Base-by-base conservation (phyloP, 2,329 filamentous ascomycete genomes). In the Myrmaecium sp. region DNA sequence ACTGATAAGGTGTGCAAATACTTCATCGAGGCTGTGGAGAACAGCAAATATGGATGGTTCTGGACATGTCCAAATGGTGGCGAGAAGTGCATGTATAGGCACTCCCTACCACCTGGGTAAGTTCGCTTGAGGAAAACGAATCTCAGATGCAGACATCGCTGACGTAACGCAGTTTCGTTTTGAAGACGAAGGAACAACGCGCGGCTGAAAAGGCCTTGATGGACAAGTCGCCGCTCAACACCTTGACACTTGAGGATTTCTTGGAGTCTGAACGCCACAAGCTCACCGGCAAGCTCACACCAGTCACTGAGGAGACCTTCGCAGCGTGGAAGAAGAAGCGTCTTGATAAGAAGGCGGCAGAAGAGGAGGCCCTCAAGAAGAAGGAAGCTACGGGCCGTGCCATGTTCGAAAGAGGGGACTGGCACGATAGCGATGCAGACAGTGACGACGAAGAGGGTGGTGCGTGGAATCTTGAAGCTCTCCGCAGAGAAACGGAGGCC, bases 1-100 rank as follows among this genome's bases (percentile, higher is more conserved):
- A 98, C 89, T 24, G 89, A 98, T 50, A 98, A 95, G 58, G 89
- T 98, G 39, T 98, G 89, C 80, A 98, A 95, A 57, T 93, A 62
- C 63, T 98, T 98, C 52, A 89, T 95, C 49, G 75, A 84, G 40
- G 89, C 89, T 14, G 89, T 98, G 35, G 89, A 98, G 57, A 89
- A 98, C 48, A 80, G 83, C 44, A 98, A 95, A 57, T 98, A 98
- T 45, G 89, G 89, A 35, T 98, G 89, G 89, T 95, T 98, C 58
- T 98, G 89, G 89, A 66, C 73, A 32, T 98, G 89, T 66, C 89
- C 89, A 24, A 95, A 95, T 46, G 84, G 83, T 37, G 86, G 80
- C 36, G 78, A 98, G 49, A 81, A 93, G 56, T 98, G 89, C 77
- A 95, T 89, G 76, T 98, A 98, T 52, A 84, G 79, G 57, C 89